Evolutionary conservation across 176 grass and related monocot genomes (phyloP), one percentile per base, ranked within the genome.

Genomic region (Rhynchospora tenuis): DNA sequence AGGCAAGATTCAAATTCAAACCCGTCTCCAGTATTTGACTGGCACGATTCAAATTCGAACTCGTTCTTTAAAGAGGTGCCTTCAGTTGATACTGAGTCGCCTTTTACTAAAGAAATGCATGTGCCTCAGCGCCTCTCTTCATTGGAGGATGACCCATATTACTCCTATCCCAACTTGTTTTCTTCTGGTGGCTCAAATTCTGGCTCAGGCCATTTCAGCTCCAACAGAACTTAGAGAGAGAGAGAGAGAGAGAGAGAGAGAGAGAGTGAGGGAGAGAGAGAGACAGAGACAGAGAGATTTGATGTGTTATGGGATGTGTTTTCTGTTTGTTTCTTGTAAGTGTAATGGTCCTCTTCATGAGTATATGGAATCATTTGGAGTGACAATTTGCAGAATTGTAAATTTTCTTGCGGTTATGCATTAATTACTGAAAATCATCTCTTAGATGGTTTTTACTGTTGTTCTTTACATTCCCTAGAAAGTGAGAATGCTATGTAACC

Each of bases 101-200:
- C 61, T 44, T 23, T 51, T 71, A 19, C 59, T 17, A 79, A 84
- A 59, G 86, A 88, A 15, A 23, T 79, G 31, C 93, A 93, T 85
- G 83, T 38, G 45, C 96, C 96, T 2, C 93, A 89, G 64, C 78
- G 88, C 59, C 89, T 89, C 0, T 17, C 90, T 17, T 99, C 93
- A 6, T 26, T 99, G 60, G 96, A 95, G 83, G 91, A 99, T 0
- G 93, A 99, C 79, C 91, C 93, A 5, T 94, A 97, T 89, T 94
- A 89, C 83, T 87, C 87, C 3, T 95, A 99, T 73, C 93, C 96
- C 7, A 99, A 99, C 73, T 78, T 99, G 2, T 99, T 99, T 85
- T 88, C 91, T 0, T 82, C 89, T 1, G 88, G 90, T 79, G 89
- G 89, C 16, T 84, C 83, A 65, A 46, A 83, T 68, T 17, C 42